Evolutionary conservation across 1,284 basidiomycete species (phyloP).

Genomic region (Malassezia restricta): DNA sequence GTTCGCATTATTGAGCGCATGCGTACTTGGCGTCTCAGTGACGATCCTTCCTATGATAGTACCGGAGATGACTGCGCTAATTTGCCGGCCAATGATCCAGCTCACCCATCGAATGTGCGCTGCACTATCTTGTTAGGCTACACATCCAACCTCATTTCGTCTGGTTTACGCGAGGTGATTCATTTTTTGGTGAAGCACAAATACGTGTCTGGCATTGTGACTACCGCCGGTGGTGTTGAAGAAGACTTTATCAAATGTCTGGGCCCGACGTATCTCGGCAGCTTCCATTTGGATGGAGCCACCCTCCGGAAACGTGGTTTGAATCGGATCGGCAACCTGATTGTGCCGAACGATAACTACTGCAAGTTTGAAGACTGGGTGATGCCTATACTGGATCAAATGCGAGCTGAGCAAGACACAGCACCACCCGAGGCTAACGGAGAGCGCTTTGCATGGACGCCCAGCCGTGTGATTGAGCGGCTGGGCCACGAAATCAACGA

Average conservation of each 20-base stretch:
- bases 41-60: conserved; percentile 16
- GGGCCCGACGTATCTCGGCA: conserved; percentile 79
- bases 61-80: conserved; percentile 17
- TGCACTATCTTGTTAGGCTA: conserved; percentile 92
- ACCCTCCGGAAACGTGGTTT: conserved; percentile 71
- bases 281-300: conserved; percentile 78
- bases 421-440: conserved; percentile 54
- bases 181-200: conserved; percentile 85
- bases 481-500: conserved; percentile 92
- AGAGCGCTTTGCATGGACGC: conserved; percentile 58
- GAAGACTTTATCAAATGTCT: conserved; percentile 99
- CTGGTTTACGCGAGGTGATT: conserved; percentile 85
- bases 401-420: conserved; percentile 74
- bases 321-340: conserved; percentile 94
- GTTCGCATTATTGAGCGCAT: conserved; percentile 81
- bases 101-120: conserved; percentile 50
- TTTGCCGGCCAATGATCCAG: conserved; percentile 18
- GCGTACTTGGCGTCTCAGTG: conserved; percentile 45
- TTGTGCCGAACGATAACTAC: conserved; percentile 97
- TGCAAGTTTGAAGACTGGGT: conserved; percentile 99
- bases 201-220: conserved; percentile 78
- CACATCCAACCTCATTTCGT: conserved; percentile 96
- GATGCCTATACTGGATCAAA: conserved; percentile 76
- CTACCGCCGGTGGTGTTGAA: conserved; percentile 94
- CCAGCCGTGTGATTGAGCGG: conserved; percentile 80